Percentiles rank a stretch among this genome's conserved stretches.
Evolutionary conservation across 768 basidiomycete genomes (phyloP).

Genomic region (Podaxis sp.): DNA sequence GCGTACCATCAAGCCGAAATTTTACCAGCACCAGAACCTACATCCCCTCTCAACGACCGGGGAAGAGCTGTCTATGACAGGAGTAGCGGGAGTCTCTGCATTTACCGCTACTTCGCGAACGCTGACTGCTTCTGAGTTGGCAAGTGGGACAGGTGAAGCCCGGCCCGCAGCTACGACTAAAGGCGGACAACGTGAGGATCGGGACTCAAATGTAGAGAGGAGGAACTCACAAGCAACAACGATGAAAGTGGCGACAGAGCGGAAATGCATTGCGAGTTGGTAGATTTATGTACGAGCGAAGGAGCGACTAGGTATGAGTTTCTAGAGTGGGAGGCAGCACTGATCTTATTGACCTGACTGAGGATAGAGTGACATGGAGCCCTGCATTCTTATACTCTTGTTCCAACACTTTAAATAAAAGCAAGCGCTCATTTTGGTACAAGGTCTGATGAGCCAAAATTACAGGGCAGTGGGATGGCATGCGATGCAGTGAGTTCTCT

Average conservation of each 20-base stretch:
- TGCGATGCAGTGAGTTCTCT: not conserved
- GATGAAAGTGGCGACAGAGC: not conserved
- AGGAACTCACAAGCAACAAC: not conserved
- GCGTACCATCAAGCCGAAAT: not conserved
- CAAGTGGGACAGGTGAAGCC: not conserved
- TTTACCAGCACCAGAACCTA: constrained; percentile 2
- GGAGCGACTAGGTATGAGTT: not conserved
- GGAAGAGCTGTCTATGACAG: not conserved
- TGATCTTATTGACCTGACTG: not conserved
- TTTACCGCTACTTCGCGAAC: not conserved
- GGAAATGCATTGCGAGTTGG: not conserved
- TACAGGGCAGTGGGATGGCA: not conserved
- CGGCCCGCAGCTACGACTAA: not conserved
- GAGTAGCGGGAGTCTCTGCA: not conserved
- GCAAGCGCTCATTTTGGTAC: constrained; percentile 1
- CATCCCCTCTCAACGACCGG: constrained; percentile 3
- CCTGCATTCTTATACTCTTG: constrained; percentile 1
- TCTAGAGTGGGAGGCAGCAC: not conserved
- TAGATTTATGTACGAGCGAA: not conserved
- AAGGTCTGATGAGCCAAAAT: not conserved
- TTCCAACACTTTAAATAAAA: not conserved
- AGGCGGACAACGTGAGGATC: not conserved
- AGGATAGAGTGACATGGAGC: not conserved
- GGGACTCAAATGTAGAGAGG: not conserved
- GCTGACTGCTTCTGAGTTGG: not conserved